A percentile compares a stretch with the other conserved stretches of the same genome.
These are phyloP conservation scores for Chalciporus sphaerocephalus DNA, from an alignment of 768 basidiomycete genomes.

Conservation along the genomic window DNA sequence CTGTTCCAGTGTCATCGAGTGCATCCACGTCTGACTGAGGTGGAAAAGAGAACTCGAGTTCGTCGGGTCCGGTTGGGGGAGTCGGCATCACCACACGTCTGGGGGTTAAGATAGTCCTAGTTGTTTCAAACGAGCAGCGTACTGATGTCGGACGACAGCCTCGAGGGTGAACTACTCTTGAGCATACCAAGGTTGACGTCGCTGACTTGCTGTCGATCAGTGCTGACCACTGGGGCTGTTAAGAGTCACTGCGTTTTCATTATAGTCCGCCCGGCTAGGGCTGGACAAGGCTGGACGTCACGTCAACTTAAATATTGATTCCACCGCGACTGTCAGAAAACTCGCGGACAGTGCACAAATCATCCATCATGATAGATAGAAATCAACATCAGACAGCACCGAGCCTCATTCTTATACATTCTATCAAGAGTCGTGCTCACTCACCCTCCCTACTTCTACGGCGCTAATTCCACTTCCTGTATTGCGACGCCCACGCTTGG, in stretches of 20 bases:
- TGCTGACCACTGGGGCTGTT: too few relatives aligned
- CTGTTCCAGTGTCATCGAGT: background rate
- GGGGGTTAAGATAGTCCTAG: background rate
- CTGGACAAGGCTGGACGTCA: background rate
- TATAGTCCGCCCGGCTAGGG: background rate
- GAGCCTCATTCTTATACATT: too few relatives aligned
- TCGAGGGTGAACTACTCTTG: background rate
- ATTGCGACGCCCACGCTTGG: too few relatives aligned
- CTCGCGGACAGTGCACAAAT: too few relatives aligned
- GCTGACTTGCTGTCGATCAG: too few relatives aligned
- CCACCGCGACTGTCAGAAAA: too few relatives aligned
- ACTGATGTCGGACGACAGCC: background rate
- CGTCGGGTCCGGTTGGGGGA: background rate
- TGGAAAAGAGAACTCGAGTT: conserved; percentile 1
- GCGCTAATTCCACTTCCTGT: too few relatives aligned
- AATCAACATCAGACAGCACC: too few relatives aligned
- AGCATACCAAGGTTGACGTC: background rate
- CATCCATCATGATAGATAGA: too few relatives aligned
- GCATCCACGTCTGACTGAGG: background rate
- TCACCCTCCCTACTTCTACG: too few relatives aligned
- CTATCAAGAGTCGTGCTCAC: too few relatives aligned
- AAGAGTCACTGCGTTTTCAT: background rate
- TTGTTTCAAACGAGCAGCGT: background rate
- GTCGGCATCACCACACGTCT: background rate
- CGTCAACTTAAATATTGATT: too few relatives aligned